Conservation (phyloP, 306 rosid species). For the Pachyrhizus erosus region DNA sequence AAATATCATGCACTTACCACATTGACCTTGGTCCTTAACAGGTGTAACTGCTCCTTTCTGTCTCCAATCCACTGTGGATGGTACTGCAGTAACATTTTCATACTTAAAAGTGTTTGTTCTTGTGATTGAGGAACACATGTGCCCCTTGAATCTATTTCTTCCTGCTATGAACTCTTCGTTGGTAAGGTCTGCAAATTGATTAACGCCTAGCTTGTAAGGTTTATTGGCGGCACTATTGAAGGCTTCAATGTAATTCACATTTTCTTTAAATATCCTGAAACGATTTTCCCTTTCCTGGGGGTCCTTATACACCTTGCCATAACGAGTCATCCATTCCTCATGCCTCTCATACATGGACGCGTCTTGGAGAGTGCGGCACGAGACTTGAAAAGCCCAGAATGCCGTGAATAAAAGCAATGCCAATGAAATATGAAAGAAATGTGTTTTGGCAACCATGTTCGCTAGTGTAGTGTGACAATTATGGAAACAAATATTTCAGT, state of each 20-base stretch:
- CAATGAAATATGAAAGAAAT: conserved; percentile 14
- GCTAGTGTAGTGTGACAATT: background rate
- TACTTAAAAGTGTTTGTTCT: conserved; percentile 50
- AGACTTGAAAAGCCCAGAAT: conserved; percentile 37
- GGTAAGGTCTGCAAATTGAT: conserved; percentile 52
- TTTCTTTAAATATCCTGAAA: conserved; percentile 46
- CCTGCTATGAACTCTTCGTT: conserved; percentile 50
- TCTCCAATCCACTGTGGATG: conserved; percentile 56
- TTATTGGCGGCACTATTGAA: conserved; percentile 43
- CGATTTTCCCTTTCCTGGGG: conserved; percentile 38
- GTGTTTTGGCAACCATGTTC: conserved; percentile 35
- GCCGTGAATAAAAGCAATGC: conserved; percentile 44
- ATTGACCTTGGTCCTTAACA: conserved; percentile 56
- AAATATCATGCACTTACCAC: conserved; percentile 37
- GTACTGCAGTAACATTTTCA: conserved; percentile 34
- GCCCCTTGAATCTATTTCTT: conserved; percentile 59
- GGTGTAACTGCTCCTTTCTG: conserved; percentile 55
- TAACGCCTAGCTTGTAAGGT: conserved; percentile 44
- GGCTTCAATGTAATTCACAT: conserved; percentile 41
- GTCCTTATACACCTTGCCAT: conserved; percentile 37
- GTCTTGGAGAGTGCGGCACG: conserved; percentile 48
- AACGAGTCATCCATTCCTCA: conserved; percentile 45
- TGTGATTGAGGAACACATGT: conserved; percentile 36
- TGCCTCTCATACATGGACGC: conserved; percentile 43
- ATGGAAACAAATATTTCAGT: background rate